Evolutionary conservation across 2,329 filamentous ascomycete species (phyloP), one percentile per base, ranked within the genome.

Genomic region (Cryphonectria naterciae): DNA sequence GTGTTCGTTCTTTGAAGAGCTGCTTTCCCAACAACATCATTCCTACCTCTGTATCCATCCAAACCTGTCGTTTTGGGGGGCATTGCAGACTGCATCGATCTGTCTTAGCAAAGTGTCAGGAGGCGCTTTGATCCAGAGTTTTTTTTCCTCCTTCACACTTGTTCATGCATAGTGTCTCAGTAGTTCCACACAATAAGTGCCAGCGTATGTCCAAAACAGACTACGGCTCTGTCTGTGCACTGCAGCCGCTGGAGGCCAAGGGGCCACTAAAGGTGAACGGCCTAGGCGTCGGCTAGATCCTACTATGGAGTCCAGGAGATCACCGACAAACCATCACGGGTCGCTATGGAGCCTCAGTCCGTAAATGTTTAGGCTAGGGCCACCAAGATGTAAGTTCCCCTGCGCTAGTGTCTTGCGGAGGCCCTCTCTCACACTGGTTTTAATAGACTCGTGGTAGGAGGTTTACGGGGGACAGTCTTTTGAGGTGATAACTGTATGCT

Each of bases 201-300:
- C 35, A 61, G 19, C 22, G 10, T 37, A 37, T 5, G 10, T 39
- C 22, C 6, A 61, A 39, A 39, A 32, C 11, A n/a, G 32, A 61
- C 56, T 39, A 39, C 58, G 58, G 58, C 35, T 19, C 8, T 35
- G 58, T 61, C 58, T 39, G 58, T 61, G 58, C 58, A 61, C 35
- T n/a, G 32, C n/a, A 39, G 58, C 58, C 22, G 58, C 32, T 61
- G 25, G 17, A 39, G 35, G 19, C 58, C 58, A 39, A 37, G 19
- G 58, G 8, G 35, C 4, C 46, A 11, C 58, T 61, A 61, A 22
- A 61, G 6, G 19, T 19, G 58, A 22, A 39, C 58, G 58, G 35
- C 56, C 13, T n/a, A 19, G 56, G 7, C 32, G 17, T 32, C 56
- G 32, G 32, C 58, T 61, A 39, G 35, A 39, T 32, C 54, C 54